Base-by-base conservation (phyloP, 73 alveolate species). In the Halteria grandinella region DNA sequence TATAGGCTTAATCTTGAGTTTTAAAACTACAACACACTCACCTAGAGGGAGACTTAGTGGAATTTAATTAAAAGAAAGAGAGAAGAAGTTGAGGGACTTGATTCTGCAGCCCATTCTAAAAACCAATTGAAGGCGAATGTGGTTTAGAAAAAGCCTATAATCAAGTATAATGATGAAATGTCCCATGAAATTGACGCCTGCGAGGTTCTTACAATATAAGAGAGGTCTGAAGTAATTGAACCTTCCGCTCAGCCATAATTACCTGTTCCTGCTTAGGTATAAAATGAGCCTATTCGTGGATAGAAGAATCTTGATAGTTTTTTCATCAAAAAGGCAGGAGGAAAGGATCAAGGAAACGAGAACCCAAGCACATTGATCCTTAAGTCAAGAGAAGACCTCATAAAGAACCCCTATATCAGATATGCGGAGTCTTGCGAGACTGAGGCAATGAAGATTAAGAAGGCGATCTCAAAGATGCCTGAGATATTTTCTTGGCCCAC, bases 1-100 rank as follows among this genome's bases (percentile, higher is more conserved):
- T 15, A 55, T 24, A 60, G 43, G 27, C 59, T 60, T 8, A 37
- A 60, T 14, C 8, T 12, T 18, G 77, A 60, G 14, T 60, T 12
- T 40, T 29, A 60, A 21, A 40, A 34, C 24, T 60, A 37, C 43
- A n/a, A 60, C 4, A 5, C 2, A 37, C 7, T 60, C 12, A 34
- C 43, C 5, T 23, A 21, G 29, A 60, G 43, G 27, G 77, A 60
- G 43, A 12, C 3, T 17, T 34, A 60, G 28, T 21, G 24, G n/a
- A 59, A 60, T 3, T 11, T 1, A 24, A 8, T 15, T 25, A 33
- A 60, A 21, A 60, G 58, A 60, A 60, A 39, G 24, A 60, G 40
- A 57, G 36, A 25, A 5, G 54, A 57, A 8, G 28, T 17, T 12
- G 18, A 54, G 7, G 8, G 28, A 25, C 21, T 11, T 54, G 52